Evolutionary conservation across 2,329 filamentous ascomycete genomes (phyloP).

Genomic region (Sporothrix protearum): DNA sequence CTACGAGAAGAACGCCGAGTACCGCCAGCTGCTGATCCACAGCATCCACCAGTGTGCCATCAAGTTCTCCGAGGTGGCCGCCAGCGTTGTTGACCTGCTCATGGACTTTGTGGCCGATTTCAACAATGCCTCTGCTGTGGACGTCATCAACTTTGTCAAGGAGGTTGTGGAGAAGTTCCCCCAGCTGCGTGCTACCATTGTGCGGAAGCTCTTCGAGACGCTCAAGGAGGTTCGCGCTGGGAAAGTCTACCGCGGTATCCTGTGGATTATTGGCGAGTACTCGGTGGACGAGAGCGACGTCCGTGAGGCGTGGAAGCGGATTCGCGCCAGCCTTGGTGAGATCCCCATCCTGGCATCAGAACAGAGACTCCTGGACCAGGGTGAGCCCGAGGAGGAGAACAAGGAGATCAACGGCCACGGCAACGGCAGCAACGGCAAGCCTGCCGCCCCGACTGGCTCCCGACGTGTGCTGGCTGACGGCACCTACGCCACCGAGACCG

Average conservation of each 20-base stretch:
- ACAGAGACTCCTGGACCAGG: conserved; percentile 83
- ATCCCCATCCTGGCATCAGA: conserved; percentile 96
- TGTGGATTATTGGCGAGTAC: conserved; percentile 98
- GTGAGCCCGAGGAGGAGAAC: conserved; percentile 63
- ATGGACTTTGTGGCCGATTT: conserved; percentile 99
- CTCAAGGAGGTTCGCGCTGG: conserved; percentile 90
- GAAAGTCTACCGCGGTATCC: conserved; percentile 92
- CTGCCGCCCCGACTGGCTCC: conserved; percentile 73
- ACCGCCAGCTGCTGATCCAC: conserved; percentile 91
- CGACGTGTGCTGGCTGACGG: conserved; percentile 92
- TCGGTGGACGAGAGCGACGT: conserved; percentile 92
- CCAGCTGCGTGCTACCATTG: conserved; percentile 78
- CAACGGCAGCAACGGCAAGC: conserved; percentile 74
- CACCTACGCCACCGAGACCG: conserved; percentile 95
- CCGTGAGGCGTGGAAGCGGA: conserved; percentile 92
- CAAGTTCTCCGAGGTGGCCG: conserved; percentile 97
- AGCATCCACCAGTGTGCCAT: conserved; percentile 98
- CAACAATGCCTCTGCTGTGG: conserved; percentile 92
- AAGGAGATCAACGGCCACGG: conserved; percentile 63
- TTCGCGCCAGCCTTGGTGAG: conserved; percentile 88
- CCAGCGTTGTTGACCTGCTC: conserved; percentile 90
- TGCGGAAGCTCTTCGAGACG: conserved; percentile 83
- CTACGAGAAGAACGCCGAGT: conserved; percentile 97
- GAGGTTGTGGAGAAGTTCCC: conserved; percentile 99
- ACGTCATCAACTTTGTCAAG: conserved; percentile 98